Conservation (phyloP, 1,284 basidiomycete species). For the Paramarasmius palmivorus region DNA sequence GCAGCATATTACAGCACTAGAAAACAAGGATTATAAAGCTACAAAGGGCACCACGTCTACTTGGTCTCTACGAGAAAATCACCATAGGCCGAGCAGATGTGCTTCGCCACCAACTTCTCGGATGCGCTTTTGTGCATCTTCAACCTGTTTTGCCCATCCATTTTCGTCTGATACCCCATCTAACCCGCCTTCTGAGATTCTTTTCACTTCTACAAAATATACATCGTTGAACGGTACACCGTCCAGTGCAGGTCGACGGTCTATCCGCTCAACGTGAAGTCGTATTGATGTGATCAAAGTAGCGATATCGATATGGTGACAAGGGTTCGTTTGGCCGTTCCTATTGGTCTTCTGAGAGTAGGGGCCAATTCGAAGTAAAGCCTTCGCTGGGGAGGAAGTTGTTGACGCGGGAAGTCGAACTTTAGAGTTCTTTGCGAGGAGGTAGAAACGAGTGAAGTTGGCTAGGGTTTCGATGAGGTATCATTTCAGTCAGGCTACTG, state of each 20-base stretch:
- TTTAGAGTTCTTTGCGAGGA: slow-evolving; percentile 41
- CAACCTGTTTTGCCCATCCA: slow-evolving; percentile 30
- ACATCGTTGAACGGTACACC: slow-evolving; percentile 53
- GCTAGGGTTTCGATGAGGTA: slow-evolving; percentile 32
- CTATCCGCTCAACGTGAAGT: slow-evolving; percentile 47
- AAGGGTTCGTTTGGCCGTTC: background rate
- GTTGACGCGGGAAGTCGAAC: slow-evolving; percentile 22
- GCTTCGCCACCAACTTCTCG: slow-evolving; percentile 33
- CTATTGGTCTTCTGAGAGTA: background rate
- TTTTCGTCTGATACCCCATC: slow-evolving; percentile 5
- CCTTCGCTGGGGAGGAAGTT: background rate
- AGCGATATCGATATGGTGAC: slow-evolving; percentile 5
- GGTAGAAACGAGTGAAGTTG: slow-evolving; percentile 67
- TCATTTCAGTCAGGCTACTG: background rate
- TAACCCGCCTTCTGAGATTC: slow-evolving; percentile 14
- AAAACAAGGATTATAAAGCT: no score
- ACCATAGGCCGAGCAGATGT: slow-evolving; percentile 4
- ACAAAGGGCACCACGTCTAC: slow-evolving; percentile 7
- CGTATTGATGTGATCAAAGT: slow-evolving; percentile 5
- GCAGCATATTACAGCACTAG: no score
- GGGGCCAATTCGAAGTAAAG: slow-evolving; percentile 7
- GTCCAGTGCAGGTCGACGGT: slow-evolving; percentile 57
- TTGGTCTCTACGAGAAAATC: background rate
- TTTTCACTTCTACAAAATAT: slow-evolving; percentile 57
- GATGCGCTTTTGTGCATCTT: slow-evolving; percentile 34